Evolutionary conservation across 2,329 filamentous ascomycete species (phyloP), one percentile per base, ranked within the genome.

Genomic region (Lasiodiplodia sp.): DNA sequence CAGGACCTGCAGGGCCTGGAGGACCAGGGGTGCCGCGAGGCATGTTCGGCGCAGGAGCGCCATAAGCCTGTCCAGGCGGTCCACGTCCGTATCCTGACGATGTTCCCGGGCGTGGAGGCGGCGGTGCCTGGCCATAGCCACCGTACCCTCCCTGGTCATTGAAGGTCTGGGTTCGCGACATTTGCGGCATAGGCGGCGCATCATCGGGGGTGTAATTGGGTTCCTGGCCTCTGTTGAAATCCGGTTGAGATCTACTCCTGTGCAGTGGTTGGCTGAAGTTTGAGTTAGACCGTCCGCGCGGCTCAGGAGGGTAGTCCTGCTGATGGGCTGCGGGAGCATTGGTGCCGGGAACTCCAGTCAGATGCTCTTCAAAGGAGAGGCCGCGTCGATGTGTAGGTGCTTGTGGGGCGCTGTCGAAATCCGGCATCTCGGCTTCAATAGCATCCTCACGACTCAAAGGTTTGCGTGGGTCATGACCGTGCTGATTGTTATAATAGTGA

Each of bases 201-300:
- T 92, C 89, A 31, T 93, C 92, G 72, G 93, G 93, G 1, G 92
- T 85, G 10, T 66, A 68, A 10, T 73, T 73, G 12, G 71, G 70
- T 53, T 78, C 76, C 55, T 77, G 77, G 0, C 72, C 74, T 66
- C 78, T 75, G 62, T 68, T 68, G 37, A 91, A 79, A 74, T 91
- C 87, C 37, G 90, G 89, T 74, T 92, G 90, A 12, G 90, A 92
- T 71, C 89, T 89, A 18, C 88, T 87, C 69, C 86, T 85, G 69
- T 83, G 86, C 63, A 90, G 73, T 65, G 79, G 76, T 7, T 49
- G 31, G 60, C 76, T 75, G 66, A 75, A 75, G n/a, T 64, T 64
- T 4, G 58, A 25, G 60, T 68, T 65, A 11, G 66, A 55, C 23
- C 63, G 49, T 25, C 40, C 65, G n/a, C 52, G 52, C 3, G 38